phyloP scores from a whole-genome alignment of 148 eudicot genomes.

The Suaeda aralocaspica region DNA sequence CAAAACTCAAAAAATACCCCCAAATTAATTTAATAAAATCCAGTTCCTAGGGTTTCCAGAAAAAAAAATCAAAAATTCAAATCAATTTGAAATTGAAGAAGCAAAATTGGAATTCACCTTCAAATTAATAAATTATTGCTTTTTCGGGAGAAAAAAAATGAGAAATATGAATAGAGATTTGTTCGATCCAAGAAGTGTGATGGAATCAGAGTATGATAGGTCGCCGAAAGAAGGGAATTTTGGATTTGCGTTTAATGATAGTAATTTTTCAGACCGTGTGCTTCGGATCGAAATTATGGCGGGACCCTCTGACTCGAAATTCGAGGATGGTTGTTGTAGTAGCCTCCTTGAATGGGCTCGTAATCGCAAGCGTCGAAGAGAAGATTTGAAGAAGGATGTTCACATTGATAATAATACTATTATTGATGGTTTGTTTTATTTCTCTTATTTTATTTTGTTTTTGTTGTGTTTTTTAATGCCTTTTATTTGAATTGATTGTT shows the following conservation, averaged over 20 bases:
- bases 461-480: background rate
- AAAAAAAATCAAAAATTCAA: background rate
- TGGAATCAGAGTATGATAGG: slow-evolving; percentile 50
- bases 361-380: slow-evolving; percentile 56
- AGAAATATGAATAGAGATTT: slow-evolving; percentile 44
- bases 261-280: slow-evolving; percentile 79
- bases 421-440: slow-evolving; percentile 32
- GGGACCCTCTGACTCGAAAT: slow-evolving; percentile 42
- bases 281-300: slow-evolving; percentile 72
- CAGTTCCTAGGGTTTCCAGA: slow-evolving; percentile 19
- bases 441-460: background rate
- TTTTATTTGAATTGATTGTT: background rate
- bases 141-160: too few species aligned
- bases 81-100: background rate
- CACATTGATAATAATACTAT: background rate
- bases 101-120: background rate
- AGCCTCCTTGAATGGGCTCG: slow-evolving; percentile 75
- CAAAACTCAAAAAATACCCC: background rate
- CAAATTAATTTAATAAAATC: background rate
- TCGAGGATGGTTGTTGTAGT: slow-evolving; percentile 44
- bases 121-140: background rate
- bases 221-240: slow-evolving; percentile 56
- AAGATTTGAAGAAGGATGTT: slow-evolving; percentile 45
- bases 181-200: slow-evolving; percentile 66
- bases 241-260: slow-evolving; percentile 81